Conservation (phyloP, 1,284 basidiomycete genomes). For the Apiotrichum domesticum region DNA sequence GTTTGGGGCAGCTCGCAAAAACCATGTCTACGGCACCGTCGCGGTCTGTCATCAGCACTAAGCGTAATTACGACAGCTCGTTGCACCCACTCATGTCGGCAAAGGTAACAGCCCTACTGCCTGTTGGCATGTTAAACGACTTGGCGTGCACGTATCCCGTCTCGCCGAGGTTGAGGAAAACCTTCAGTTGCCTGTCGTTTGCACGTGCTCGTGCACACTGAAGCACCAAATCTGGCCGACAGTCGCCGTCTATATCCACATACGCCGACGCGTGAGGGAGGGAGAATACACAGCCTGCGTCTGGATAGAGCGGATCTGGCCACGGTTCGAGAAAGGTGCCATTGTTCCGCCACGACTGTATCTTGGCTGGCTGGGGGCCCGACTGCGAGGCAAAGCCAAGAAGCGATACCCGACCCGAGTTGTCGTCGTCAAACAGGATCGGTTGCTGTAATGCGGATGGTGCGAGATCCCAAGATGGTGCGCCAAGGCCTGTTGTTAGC, state of each 20-base stretch:
- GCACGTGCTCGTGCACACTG: conserved; percentile 57
- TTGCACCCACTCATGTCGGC: conserved; percentile 74
- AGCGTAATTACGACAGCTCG: background rate
- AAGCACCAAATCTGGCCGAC: conserved; percentile 75
- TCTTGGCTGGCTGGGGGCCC: conserved; percentile 26
- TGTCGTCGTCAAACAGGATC: conserved; percentile 76
- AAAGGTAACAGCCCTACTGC: conserved; percentile 75
- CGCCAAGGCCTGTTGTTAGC: background rate
- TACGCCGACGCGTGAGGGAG: conserved; percentile 91
- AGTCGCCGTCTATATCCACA: conserved; percentile 94
- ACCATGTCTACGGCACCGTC: conserved; percentile 96
- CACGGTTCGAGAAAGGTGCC: conserved; percentile 20
- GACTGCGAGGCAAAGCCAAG: conserved; percentile 55
- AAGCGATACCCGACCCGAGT: conserved; percentile 81
- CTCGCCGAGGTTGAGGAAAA: conserved; percentile 52
- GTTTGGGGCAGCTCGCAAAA: conserved; percentile 70
- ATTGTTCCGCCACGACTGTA: conserved; percentile 20
- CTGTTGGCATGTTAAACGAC: conserved; percentile 65
- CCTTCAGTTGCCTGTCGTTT: conserved; percentile 6
- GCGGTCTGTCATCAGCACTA: conserved; percentile 58
- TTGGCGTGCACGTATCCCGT: conserved; percentile 60
- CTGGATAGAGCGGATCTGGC: conserved; percentile 3
- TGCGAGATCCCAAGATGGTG: conserved; percentile 18
- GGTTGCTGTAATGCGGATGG: conserved; percentile 55
- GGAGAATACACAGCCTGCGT: conserved; percentile 59